Evolutionary conservation across 75 land plant genomes (phyloP), one percentile per base, ranked within the genome.

Genomic region (Cunninghamia lanceolata): DNA sequence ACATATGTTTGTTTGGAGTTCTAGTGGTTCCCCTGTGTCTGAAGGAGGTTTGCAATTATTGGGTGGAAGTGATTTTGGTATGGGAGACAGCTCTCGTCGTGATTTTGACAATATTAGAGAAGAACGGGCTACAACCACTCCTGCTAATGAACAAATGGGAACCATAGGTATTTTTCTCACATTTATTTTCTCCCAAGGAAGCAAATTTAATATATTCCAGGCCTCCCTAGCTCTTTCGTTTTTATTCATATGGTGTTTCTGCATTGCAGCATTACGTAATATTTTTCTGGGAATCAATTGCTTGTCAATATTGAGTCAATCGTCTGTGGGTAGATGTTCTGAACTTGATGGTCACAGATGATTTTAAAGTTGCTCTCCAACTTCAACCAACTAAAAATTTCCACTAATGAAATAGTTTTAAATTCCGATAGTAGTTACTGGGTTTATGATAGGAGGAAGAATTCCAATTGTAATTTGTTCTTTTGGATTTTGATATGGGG

Each of bases 1-100:
- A 38, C 99, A 95, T 81, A 95, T 95, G 96, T 95, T 95, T 78
- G 96, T 95, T 14, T 95, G 96, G 96, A 95, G 96, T 81, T 94
- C 96, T 39, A 95, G 93, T 83, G 91, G 94, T 2, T 93, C 96
- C 14, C 95, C 95, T 5, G 94, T 93, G 34, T 93, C 94, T 4
- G 95, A 93, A 77, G 88, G 86, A 54, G 92, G 91, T 11, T 70
- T 89, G 79, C 91, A 89, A 39, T 90, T 88, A 59, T 91, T 93
- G 78, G 91, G 93, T n/a, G 84, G 88, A 80, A 80, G 82, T 45
- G 82, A 80, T 80, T 80, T 80, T 45, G n/a, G n/a, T n/a, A 80
- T 80, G 82, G 82, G 47, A n/a, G 82, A 80, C 25, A 80, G 82
- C 52, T 80, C 82, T 11, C 82, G 47, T n/a, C 32, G 47, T 25